Evolutionary conservation across 805 yeast genomes (phyloP).

Genomic region (Candida pseudoglaebosa): DNA sequence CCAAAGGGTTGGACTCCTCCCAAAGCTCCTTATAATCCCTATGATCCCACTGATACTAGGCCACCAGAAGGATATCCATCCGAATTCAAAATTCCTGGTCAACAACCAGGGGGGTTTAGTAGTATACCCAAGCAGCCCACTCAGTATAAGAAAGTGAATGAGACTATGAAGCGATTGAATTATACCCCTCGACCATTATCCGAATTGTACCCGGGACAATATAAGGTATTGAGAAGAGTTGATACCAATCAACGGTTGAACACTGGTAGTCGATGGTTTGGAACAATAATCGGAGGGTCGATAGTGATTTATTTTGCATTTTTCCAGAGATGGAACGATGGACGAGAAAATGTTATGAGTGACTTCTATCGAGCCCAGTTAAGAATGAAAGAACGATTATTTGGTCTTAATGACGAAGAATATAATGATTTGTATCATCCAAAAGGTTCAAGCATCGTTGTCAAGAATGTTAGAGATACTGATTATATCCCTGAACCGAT

Average conservation of each 20-base stretch:
- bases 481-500: conserved; percentile 40
- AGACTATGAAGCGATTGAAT: conserved; percentile 68
- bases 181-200: conserved; percentile 78
- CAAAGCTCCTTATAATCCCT: conserved; percentile 81
- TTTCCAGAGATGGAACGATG: conserved; percentile 82
- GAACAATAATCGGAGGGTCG: conserved; percentile 45
- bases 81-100: conserved; percentile 67
- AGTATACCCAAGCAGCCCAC: conserved; percentile 62
- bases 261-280: conserved; percentile 57
- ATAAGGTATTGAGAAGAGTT: conserved; percentile 61
- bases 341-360: conserved; percentile 70
- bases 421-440: conserved; percentile 57
- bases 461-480: conserved; percentile 41
- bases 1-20: conserved; percentile 82
- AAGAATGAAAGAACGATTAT: conserved; percentile 46
- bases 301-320: conserved; percentile 60
- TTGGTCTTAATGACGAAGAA: conserved; percentile 60
- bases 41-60: conserved; percentile 69
- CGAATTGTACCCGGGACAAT: conserved; percentile 73
- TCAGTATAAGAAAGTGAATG: conserved; percentile 63
- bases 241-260: conserved; percentile 51
- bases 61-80: conserved; percentile 87
- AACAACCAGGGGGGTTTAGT: conserved; percentile 50
- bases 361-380: conserved; percentile 63
- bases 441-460: conserved; percentile 32